Percentiles rank a stretch among this genome's conserved stretches.
Conservation (phyloP, 2,329 filamentous ascomycete species). For the Aspergillus fijiensis region DNA sequence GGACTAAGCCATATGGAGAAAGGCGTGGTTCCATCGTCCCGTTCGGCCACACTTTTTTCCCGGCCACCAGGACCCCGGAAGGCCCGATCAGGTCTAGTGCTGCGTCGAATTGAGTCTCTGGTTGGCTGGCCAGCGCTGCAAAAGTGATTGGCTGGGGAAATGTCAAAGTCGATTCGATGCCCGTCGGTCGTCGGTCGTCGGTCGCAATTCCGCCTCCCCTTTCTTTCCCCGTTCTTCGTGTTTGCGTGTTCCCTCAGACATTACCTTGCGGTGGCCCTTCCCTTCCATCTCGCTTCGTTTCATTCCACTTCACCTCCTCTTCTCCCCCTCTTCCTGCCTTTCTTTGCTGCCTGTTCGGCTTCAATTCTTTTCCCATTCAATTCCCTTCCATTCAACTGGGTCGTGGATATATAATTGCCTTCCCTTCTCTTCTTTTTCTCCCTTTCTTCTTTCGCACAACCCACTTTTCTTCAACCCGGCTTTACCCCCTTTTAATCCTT, state of each 20-base stretch:
- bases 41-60: conserved; percentile 3
- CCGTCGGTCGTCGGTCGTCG: background rate
- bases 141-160: conserved; percentile 19
- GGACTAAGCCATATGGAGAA: background rate
- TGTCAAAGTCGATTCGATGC: background rate
- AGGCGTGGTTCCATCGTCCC: conserved; percentile 5
- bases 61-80: conserved; percentile 13
- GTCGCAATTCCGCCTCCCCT: conserved; percentile 22
- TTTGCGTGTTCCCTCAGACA: background rate
- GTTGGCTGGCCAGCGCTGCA: conserved; percentile 9
- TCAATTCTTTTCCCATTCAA: conserved; percentile 3
- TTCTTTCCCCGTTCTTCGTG: conserved; percentile 14
- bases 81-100: conserved; percentile 12
- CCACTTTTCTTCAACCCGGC: conserved; percentile 14
- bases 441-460: conserved; percentile 4
- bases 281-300: conserved; percentile 3
- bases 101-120: background rate
- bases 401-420: conserved; percentile 9
- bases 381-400: conserved; percentile 11
- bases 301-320: conserved; percentile 8
- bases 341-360: conserved; percentile 5
- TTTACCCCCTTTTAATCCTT: conserved; percentile 16
- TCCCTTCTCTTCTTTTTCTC: conserved; percentile 11
- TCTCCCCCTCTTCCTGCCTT: conserved; percentile 6
- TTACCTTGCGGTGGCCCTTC: background rate